Conservation (phyloP, 192 early-diverging fungal species). For the Spinellus fusiger region DNA sequence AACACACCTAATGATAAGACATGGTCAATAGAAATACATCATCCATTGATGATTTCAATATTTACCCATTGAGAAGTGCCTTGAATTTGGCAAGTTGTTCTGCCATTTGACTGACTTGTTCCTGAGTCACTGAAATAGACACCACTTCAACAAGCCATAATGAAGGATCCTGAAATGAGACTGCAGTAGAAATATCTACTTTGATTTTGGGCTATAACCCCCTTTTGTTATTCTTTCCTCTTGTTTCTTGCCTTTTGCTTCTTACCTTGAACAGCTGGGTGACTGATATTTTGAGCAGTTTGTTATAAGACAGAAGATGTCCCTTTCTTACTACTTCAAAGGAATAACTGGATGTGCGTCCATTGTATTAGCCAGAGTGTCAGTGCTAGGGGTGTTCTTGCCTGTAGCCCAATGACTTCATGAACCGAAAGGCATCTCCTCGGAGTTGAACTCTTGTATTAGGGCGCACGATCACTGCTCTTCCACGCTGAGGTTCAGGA, state of each 20-base stretch:
- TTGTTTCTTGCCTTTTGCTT: background rate
- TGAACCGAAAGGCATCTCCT: constrained; percentile 65
- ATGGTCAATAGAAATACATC: background rate
- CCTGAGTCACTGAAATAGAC: constrained; percentile 44
- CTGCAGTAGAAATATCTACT: constrained; percentile 41
- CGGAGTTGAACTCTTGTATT: constrained; percentile 54
- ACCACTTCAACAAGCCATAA: constrained; percentile 60
- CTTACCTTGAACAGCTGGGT: constrained; percentile 53
- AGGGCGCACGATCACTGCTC: constrained; percentile 55
- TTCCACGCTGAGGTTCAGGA: constrained; percentile 63
- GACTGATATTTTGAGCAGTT: constrained; percentile 49
- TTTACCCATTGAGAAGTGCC: constrained; percentile 32
- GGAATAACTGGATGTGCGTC: constrained; percentile 23
- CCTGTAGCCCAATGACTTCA: constrained; percentile 68
- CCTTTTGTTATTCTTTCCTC: background rate
- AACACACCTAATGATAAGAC: constrained; percentile 16
- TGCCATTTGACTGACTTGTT: constrained; percentile 45
- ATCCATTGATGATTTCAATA: background rate
- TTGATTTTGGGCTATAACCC: constrained; percentile 30
- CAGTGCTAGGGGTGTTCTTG: constrained; percentile 16
- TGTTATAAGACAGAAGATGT: constrained; percentile 52
- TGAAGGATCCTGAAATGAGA: constrained; percentile 37
- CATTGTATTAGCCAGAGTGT: background rate
- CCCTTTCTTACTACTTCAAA: constrained; percentile 64
- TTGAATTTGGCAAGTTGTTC: constrained; percentile 46